Percentiles rank a stretch among this genome's conserved stretches.
Evolutionary conservation across 345 rosid species (phyloP).

Genomic region (Adansonia digitata): DNA sequence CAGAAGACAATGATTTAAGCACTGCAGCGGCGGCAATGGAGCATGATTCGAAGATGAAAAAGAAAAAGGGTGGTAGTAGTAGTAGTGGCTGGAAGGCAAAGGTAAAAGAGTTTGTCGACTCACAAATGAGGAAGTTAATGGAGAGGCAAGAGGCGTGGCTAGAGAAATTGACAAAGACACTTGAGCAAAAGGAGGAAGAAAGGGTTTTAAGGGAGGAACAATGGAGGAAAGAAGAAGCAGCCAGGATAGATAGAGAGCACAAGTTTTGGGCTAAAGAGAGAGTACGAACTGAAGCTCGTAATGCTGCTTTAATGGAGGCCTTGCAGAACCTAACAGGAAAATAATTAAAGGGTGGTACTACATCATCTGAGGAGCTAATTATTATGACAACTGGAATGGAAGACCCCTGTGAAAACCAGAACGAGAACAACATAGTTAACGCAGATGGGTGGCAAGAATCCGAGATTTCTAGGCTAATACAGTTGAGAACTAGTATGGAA

Average conservation of each 20-base stretch:
- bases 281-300: slow-evolving; percentile 84
- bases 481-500: slow-evolving; percentile 50
- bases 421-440: slow-evolving; percentile 27
- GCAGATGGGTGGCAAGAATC: slow-evolving; percentile 40
- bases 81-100: slow-evolving; percentile 65
- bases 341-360: slow-evolving; percentile 21
- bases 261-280: slow-evolving; percentile 85
- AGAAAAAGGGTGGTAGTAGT: slow-evolving; percentile 47
- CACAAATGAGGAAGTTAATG: slow-evolving; percentile 69
- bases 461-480: slow-evolving; percentile 52
- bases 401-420: slow-evolving; percentile 28
- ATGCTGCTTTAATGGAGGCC: slow-evolving; percentile 72
- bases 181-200: slow-evolving; percentile 83
- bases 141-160: slow-evolving; percentile 89
- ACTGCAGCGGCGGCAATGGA: slow-evolving; percentile 22
- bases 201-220: slow-evolving; percentile 71
- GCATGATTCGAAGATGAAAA: slow-evolving; percentile 48
- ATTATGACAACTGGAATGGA: slow-evolving; percentile 24
- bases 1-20: slow-evolving; percentile 43
- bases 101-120: slow-evolving; percentile 76
- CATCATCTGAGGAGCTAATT: slow-evolving; percentile 32
- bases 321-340: slow-evolving; percentile 53
- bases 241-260: slow-evolving; percentile 61
- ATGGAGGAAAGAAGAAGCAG: slow-evolving; percentile 74
- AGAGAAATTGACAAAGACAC: slow-evolving; percentile 66